Conservation (phyloP, 345 rosid genomes). For the Brassica napus region Da-Ae NC_063440.1:2236001-2236500, state of each 20-base stretch:
- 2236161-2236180: neutral
- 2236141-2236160: neutral
- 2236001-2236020: neutral
- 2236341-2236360: neutral
- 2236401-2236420: constrained; percentile 46
- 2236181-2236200: neutral
- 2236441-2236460: constrained; percentile 91
- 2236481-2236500: constrained; percentile 54
- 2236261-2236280: neutral
- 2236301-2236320: neutral
- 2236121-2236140: constrained; percentile 7
- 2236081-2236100: neutral
- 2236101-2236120: constrained; percentile 3
- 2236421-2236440: constrained; percentile 95
- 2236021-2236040: neutral
- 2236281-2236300: neutral
- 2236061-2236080: neutral
- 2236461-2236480: constrained; percentile 95
- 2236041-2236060: neutral
- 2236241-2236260: neutral
- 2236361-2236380: neutral
- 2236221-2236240: neutral
- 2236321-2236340: constrained; percentile 11
- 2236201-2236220: neutral
- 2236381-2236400: neutral